Evolutionary conservation across 2,329 filamentous ascomycete species (phyloP), one percentile per base, ranked within the genome.

Genomic region (Lecanicillium sp.): DNA sequence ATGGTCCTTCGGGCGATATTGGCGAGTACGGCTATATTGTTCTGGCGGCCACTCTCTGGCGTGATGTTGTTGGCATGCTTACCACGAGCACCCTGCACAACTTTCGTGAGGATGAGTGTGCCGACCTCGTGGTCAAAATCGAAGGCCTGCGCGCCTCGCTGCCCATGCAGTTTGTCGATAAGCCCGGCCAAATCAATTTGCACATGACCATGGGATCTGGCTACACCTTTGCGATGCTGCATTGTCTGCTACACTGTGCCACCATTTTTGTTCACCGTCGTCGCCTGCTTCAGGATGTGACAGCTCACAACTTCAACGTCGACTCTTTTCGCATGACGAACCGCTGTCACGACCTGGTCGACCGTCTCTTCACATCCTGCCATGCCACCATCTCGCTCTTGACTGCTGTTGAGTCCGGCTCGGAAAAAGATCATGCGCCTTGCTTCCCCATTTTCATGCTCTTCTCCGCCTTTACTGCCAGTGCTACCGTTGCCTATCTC

Each of bases 121-220:
- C 58, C 9, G 60, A 60, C 11, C 60, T 78, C 4, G 68, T 75
- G 46, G 62, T 57, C 17, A 71, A 73, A 40, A 76, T 79, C 42
- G 73, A 78, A 25, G 57, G 60, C 8, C 68, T 78, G 9, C 70
- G 74, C 22, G 63, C 62, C 43, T 68, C 69, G 2, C 56, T 78
- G 32, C 74, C 75, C 2, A 68, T 73, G 61, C 74, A 78, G 54
- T 77, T 75, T 41, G 64, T 73, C 44, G 75, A 79, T 50, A 78
- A 78, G 57, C 70, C 72, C 0, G 71, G 70, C 29, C 74, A 79
- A 56, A 74, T 78, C 51, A 73, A 70, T 49, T 60, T 78, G 5
- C 75, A 79, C 54, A 76, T 79, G 51, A 78, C 75, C 15, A 78
- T 78, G 75, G 75, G 75, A 27, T 77, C 73, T 32, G 75, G 75